Evolutionary conservation across 2,329 filamentous ascomycete species (phyloP).

Genomic region (Colletotrichum theobromicola): DNA sequence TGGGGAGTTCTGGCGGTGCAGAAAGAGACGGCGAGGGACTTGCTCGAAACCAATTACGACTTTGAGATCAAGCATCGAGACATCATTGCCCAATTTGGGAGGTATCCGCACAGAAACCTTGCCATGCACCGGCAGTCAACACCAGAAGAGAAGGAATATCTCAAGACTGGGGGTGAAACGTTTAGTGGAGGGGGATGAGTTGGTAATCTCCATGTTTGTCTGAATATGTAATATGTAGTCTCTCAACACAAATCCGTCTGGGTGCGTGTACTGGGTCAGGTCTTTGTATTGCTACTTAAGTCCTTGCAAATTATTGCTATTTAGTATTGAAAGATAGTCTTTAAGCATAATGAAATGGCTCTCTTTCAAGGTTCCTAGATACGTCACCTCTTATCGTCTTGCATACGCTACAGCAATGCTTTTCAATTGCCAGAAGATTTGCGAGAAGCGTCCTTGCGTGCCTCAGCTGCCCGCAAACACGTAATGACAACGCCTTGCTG

Average conservation of each 20-base stretch:
- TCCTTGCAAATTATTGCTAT: background rate
- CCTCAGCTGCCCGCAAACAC: background rate
- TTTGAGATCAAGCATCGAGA: conserved; percentile 52
- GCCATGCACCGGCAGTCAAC: conserved; percentile 54
- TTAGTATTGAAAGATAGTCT: background rate
- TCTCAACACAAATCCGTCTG: background rate
- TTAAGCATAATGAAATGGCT: background rate
- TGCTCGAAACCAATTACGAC: conserved; percentile 28
- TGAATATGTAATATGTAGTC: background rate
- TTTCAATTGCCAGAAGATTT: background rate
- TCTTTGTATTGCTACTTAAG: background rate
- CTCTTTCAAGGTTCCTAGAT: rapidly evolving
- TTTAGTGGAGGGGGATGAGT: conserved; percentile 28
- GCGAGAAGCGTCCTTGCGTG: background rate
- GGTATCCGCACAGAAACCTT: conserved; percentile 64
- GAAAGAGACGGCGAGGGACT: conserved; percentile 27
- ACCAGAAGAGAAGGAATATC: conserved; percentile 53
- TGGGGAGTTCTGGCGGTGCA: conserved; percentile 28
- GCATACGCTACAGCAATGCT: background rate
- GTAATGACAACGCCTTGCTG: background rate
- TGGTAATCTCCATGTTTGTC: background rate
- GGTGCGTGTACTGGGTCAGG: background rate
- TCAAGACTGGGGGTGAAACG: conserved; percentile 49
- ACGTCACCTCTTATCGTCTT: background rate
- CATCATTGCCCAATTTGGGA: conserved; percentile 58